Evolutionary conservation across 2,329 filamentous ascomycete genomes (phyloP).

Genomic region (Fusarium beomiforme): DNA sequence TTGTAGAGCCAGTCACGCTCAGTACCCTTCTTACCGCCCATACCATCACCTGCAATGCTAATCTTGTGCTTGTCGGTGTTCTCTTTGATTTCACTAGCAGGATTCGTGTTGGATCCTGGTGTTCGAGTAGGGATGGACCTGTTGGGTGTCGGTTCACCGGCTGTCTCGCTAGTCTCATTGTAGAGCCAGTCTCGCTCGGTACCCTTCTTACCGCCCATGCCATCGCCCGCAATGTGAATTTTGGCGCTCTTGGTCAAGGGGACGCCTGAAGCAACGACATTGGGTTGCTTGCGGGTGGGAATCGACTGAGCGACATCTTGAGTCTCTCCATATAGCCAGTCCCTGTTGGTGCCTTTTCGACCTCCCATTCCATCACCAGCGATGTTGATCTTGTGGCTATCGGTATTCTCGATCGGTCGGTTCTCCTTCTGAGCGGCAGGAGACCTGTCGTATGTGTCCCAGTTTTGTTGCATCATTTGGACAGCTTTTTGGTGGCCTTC

Average conservation of each 20-base stretch:
- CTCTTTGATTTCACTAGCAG: constrained; percentile 18
- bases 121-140: constrained; percentile 49
- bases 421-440: constrained; percentile 65
- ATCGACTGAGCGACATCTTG: constrained; percentile 45
- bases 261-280: constrained; percentile 15
- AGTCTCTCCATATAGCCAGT: constrained; percentile 63
- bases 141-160: constrained; percentile 25
- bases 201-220: constrained; percentile 71
- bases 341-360: constrained; percentile 61
- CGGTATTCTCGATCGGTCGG: constrained; percentile 56
- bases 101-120: constrained; percentile 31
- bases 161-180: constrained; percentile 54
- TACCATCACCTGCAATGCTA: constrained; percentile 68
- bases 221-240: constrained; percentile 65
- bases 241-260: constrained; percentile 28
- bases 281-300: constrained; percentile 31
- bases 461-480: constrained; percentile 77
- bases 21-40: constrained; percentile 68
- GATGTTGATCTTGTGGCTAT: constrained; percentile 54
- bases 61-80: constrained; percentile 43
- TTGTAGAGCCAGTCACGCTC: constrained; percentile 67
- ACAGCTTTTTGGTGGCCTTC: constrained; percentile 74
- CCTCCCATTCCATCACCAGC: constrained; percentile 75
- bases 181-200: constrained; percentile 67
- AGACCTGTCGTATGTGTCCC: constrained; percentile 66